These are phyloP conservation scores for Aspergillus leporis DNA, from an alignment of 495 filamentous ascomycete species.

Conservation along the genomic window DNA sequence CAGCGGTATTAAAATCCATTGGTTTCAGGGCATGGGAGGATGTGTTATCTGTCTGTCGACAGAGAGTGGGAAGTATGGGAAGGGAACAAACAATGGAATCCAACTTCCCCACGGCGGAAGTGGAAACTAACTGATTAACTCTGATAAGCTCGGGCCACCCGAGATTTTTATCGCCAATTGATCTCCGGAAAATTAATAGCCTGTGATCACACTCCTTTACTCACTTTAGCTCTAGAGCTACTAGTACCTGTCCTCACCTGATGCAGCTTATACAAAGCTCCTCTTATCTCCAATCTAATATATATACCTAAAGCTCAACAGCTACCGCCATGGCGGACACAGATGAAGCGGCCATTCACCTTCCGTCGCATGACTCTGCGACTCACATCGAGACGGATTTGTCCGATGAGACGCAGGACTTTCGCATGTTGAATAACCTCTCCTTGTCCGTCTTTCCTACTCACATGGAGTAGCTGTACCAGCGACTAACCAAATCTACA, in stretches of 20 bases:
- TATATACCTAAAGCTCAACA: not conserved
- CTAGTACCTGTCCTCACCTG: not conserved
- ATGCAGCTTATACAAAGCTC: not conserved
- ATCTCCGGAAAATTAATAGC: conserved; percentile 5
- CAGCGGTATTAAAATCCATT: conserved; percentile 1
- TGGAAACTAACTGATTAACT: not conserved
- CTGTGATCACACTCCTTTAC: not conserved
- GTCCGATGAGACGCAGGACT: conserved; percentile 87
- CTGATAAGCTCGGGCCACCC: conserved; percentile 12
- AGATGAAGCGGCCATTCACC: conserved; percentile 46
- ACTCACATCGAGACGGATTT: conserved; percentile 58
- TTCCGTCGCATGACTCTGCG: conserved; percentile 28
- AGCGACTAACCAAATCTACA: conserved; percentile 17
- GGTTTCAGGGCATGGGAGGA: not conserved
- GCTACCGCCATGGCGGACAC: conserved; percentile 45
- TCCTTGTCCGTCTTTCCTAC: conserved; percentile 46
- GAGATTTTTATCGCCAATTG: conserved; percentile 15
- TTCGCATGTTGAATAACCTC: conserved; percentile 67
- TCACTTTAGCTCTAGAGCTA: not conserved
- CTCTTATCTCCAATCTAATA: not conserved
- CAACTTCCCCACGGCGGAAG: not conserved
- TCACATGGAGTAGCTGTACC: not conserved
- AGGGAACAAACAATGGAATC: not conserved
- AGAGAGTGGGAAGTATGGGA: not conserved
- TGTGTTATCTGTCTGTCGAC: too few relatives aligned